Base-by-base conservation (phyloP, 352 stramenopile genomes). In the Globisporangium heterothallicum region DNA sequence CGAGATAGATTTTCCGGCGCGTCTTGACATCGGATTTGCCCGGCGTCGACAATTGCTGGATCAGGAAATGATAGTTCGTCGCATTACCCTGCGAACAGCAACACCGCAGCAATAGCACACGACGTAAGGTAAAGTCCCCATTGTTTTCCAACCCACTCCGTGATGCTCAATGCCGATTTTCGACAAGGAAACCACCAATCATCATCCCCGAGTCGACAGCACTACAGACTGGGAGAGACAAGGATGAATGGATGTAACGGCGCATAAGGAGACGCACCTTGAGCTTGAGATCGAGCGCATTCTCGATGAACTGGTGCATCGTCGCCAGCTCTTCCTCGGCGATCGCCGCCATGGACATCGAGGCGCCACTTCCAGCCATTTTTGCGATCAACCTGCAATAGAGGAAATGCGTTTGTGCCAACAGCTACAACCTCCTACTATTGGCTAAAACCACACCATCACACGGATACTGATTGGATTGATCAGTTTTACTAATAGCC, bases 221-320 rank as follows among this genome's bases (percentile, higher is more conserved):
- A 25, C 2, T 9, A 22, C 16, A n/a, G 26, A 25, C 19, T 35
- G 8, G 8, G 14, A 29, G n/a, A n/a, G n/a, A n/a, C n/a, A n/a
- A n/a, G n/a, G n/a, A n/a, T n/a, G n/a, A n/a, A n/a, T n/a, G n/a
- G n/a, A n/a, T n/a, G n/a, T n/a, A n/a, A n/a, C n/a, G n/a, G 9
- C n/a, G 32, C 29, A 21, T 24, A 1, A 9, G 19, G 13, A 12
- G 35, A 54, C 48, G 38, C 49, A 77, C 78, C 72, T 94, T 91
- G 60, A 92, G 62, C 45, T 85, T 74, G 49, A 88, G 61, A 35
- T 89, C 76, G 61, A 92, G 65, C 36, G 83, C 83, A 53, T 88
- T 90, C 66, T 94, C 78, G 52, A 94, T 87, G 57, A 94, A 90
- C 58, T 79, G 66, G 50, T 88, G 74, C 62, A 91, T 79, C 47